Evolutionary conservation across 176 grass and related monocot genomes (phyloP).

Genomic region (Eragrostis curvula): DNA sequence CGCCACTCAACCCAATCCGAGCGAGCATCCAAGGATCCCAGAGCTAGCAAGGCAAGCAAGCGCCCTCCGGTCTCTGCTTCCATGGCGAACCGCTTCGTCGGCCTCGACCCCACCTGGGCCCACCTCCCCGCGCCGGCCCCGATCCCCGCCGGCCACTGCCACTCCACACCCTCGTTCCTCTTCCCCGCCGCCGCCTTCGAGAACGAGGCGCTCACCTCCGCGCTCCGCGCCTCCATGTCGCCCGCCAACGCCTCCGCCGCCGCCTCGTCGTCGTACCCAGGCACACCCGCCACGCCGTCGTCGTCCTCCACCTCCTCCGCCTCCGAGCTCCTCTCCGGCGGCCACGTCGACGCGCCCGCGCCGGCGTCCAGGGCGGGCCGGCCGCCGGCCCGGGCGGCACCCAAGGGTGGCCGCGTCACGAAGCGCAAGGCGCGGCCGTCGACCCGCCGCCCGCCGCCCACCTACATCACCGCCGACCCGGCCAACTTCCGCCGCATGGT

Average conservation of each 20-base stretch:
- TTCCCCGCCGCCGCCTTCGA: conserved; percentile 38
- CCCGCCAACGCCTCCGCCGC: background rate
- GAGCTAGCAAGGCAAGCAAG: background rate
- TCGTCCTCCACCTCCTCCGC: conserved; percentile 41
- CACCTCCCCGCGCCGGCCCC: conserved; percentile 17
- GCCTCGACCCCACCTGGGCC: conserved; percentile 47
- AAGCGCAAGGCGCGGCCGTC: conserved; percentile 45
- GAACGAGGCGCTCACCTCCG: conserved; percentile 45
- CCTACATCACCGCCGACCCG: conserved; percentile 54
- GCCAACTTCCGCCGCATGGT: conserved; percentile 63
- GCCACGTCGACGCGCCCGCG: background rate
- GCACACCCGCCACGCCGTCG: conserved; percentile 40
- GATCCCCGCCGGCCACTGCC: conserved; percentile 4
- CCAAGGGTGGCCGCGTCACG: conserved; percentile 27
- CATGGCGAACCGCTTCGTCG: conserved; percentile 47
- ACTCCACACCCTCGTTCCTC: background rate
- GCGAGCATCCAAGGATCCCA: background rate
- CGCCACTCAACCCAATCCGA: background rate
- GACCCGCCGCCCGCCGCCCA: conserved; percentile 43
- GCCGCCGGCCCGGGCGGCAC: background rate
- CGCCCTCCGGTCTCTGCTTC: background rate
- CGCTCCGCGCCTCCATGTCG: conserved; percentile 37
- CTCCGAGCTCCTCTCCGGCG: conserved; percentile 34
- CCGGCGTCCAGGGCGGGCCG: background rate
- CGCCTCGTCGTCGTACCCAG: background rate